A percentile compares a stretch with the other conserved stretches of the same genome.
These are phyloP conservation scores for Xerocomus potaroensis DNA, from an alignment of 768 basidiomycete species.

Conservation along the genomic window DNA sequence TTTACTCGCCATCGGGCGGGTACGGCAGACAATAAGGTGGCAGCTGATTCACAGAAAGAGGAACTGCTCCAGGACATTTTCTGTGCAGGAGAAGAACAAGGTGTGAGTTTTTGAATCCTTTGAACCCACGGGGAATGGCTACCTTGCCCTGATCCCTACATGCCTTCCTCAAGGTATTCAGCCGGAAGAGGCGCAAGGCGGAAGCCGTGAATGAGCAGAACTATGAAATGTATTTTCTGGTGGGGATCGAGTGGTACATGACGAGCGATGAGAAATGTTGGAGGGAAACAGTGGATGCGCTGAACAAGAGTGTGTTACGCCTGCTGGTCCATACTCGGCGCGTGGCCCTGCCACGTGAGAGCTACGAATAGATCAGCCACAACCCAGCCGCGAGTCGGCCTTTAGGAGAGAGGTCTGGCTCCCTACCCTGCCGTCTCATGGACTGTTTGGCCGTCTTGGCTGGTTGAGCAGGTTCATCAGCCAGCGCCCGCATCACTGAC, in stretches of 20 bases:
- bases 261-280: conserved; percentile 26
- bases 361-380: conserved; percentile 20
- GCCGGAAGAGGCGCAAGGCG: not conserved
- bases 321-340: conserved; percentile 28
- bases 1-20: conserved; percentile 20
- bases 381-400: not conserved
- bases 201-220: not conserved
- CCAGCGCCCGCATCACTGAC: no score
- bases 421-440: no score
- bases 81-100: not conserved
- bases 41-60: not conserved
- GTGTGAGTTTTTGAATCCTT: conserved; percentile 9
- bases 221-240: conserved; percentile 1
- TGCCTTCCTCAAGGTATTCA: not conserved
- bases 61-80: not conserved
- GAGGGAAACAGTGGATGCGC: conserved; percentile 29
- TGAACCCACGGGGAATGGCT: conserved; percentile 9
- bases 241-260: conserved; percentile 13
- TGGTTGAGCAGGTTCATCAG: not conserved
- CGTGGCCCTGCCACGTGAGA: conserved; percentile 32
- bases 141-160: conserved; percentile 26
- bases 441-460: not conserved
- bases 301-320: conserved; percentile 33
- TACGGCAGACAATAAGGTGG: conserved; percentile 6
- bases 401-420: no score